Base-by-base conservation (phyloP, 495 filamentous ascomycete genomes). In the Staphylotrichum longicolle region DNA sequence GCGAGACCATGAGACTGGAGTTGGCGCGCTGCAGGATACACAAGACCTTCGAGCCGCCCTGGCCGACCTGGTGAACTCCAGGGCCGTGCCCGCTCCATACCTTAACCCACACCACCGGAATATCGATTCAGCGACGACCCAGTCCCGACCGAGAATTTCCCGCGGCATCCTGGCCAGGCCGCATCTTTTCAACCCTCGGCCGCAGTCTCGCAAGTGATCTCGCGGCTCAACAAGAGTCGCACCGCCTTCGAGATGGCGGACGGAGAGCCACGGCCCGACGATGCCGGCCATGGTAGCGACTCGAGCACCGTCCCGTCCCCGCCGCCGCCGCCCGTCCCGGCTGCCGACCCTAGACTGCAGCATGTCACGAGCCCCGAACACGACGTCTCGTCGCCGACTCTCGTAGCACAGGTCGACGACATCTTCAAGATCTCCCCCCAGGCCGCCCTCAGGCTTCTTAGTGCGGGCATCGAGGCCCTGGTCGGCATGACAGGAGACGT, bases 371-470 rank as follows among this genome's bases (percentile, higher is more conserved):
- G 27, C 10, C 34, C 64, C 54, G 67, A 70, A 5, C 57, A 37
- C 64, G 64, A 69, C 11, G 54, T 61, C 35, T 51, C 66, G 0
- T 66, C 70, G 27, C 75, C 78, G 7, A 65, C 69, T 5, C 71
- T 73, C 58, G 53, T 68, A 58, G 65, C 61, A 1, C 61, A 71
- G 5, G 60, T 66, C 55, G 69, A 78, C 41, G 88, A 91, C 68
- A 83, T 96, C 57, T 89, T 89, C 74, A 83, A 84, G 30, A 79
- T 98, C 42, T 73, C 83, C 0, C 86, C 91, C 1, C 79, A 85
- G 34, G 83, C 84, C 0, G 93, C 93, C n/a, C 77, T 98, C 64
- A 89, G 88, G 63, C 77, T 96, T 55, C 82, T 98, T 5, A 85
- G 85, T 49, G 75, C 82, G 32, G 85, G 87, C 34, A 76, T 97